Percentiles rank a stretch among this genome's conserved stretches.
Conservation (phyloP, 805 yeast genomes). For the Brettanomyces anomalus region DNA sequence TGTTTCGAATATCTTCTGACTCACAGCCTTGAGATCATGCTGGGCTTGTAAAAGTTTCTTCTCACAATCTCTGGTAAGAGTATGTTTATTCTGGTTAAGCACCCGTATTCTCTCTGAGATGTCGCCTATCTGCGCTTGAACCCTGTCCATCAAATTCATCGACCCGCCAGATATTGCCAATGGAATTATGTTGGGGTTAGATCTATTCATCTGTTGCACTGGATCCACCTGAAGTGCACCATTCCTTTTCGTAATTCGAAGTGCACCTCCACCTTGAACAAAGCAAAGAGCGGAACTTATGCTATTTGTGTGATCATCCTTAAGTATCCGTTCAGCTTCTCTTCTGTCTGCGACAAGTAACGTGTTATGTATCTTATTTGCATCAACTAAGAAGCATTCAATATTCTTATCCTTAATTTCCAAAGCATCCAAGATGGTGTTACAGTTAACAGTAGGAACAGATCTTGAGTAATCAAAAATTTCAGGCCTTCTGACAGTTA, state of each 20-base stretch:
- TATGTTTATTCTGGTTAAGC: not conserved
- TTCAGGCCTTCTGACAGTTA: slow-evolving; percentile 48
- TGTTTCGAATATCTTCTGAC: slow-evolving; percentile 3
- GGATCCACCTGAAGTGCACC: slow-evolving; percentile 25
- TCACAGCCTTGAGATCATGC: slow-evolving; percentile 8
- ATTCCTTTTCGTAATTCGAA: slow-evolving; percentile 19
- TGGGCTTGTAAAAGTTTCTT: slow-evolving; percentile 9
- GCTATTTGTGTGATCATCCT: slow-evolving; percentile 18
- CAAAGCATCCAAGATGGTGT: slow-evolving; percentile 53
- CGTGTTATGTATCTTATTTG: slow-evolving; percentile 47
- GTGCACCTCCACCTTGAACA: slow-evolving; percentile 14
- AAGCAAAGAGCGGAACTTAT: slow-evolving; percentile 20
- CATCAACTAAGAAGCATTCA: slow-evolving; percentile 56
- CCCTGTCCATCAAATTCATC: slow-evolving; percentile 11
- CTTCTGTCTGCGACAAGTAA: slow-evolving; percentile 42
- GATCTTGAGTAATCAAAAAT: slow-evolving; percentile 42
- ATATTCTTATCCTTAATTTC: slow-evolving; percentile 45
- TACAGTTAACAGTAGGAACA: slow-evolving; percentile 31
- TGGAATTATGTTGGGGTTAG: slow-evolving; percentile 12
- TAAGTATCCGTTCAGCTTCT: slow-evolving; percentile 40
- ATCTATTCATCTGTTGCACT: slow-evolving; percentile 6
- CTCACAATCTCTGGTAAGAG: not conserved
- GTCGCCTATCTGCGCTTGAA: slow-evolving; percentile 9
- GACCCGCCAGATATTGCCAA: slow-evolving; percentile 18
- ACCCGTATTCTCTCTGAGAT: not conserved